Conservation (phyloP, 2,329 filamentous ascomycete genomes). For the Magnaporthales sp. region DNA sequence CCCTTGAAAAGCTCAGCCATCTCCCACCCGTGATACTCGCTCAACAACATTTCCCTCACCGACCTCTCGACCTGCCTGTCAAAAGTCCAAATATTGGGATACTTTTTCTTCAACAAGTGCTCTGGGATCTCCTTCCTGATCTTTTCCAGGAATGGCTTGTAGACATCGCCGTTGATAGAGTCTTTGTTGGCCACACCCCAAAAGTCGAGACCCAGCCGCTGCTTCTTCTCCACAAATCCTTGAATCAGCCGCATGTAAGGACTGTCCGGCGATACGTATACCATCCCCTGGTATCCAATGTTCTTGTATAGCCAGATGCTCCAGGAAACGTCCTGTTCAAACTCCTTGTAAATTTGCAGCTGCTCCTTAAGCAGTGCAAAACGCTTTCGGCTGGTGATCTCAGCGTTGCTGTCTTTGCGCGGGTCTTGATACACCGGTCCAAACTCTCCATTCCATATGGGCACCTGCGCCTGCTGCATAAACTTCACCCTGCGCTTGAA, state of each 20-base stretch:
- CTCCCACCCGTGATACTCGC: conserved; percentile 42
- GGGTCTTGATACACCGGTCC: conserved; percentile 33
- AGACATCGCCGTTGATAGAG: conserved; percentile 24
- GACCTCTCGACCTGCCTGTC: conserved; percentile 39
- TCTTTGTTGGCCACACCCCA: conserved; percentile 33
- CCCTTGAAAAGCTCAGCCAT: conserved; percentile 45
- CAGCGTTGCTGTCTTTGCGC: conserved; percentile 20
- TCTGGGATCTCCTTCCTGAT: conserved; percentile 33
- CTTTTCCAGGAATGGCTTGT: conserved; percentile 28
- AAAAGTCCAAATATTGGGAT: conserved; percentile 41
- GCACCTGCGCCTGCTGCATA: conserved; percentile 26
- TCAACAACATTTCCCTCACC: conserved; percentile 29
- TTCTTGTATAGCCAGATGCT: conserved; percentile 13
- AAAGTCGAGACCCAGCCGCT: conserved; percentile 37
- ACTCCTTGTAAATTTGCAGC: conserved; percentile 19
- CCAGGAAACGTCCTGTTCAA: conserved; percentile 11
- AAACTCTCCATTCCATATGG: conserved; percentile 36
- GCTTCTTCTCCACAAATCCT: conserved; percentile 45
- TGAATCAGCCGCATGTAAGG: conserved; percentile 38
- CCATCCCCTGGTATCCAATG: conserved; percentile 40
- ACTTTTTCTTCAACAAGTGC: conserved; percentile 31
- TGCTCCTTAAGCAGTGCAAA: conserved; percentile 29
- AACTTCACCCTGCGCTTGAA: conserved; percentile 30
- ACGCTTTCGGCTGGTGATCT: conserved; percentile 24
- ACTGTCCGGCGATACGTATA: conserved; percentile 31